Base-by-base conservation (phyloP, 345 rosid species). In the Citrus cavaleriei region DNA sequence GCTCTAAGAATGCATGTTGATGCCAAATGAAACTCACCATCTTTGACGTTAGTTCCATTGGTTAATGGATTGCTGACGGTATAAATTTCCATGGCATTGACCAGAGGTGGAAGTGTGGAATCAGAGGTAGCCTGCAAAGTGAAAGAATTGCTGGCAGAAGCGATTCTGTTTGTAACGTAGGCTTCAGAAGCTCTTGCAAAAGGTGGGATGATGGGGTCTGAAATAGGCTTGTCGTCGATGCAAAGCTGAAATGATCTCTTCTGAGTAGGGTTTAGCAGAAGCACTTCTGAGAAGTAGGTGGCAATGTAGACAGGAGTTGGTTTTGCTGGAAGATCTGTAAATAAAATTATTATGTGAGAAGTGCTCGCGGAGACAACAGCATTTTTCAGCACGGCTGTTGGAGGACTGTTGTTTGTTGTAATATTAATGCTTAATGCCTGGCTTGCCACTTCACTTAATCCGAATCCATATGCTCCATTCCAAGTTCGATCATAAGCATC, bases 401-500 rank as follows among this genome's bases (percentile, higher is more conserved):
- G 85, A 16, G 78, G 82, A 37, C 5, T 57, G n/a, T 82, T 55
- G 13, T 55, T 14, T 18, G 73, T 60, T 7, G 38, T 62, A 13
- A 71, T 58, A 2, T 62, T 68, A 32, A 83, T 76, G 0, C 62
- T 21, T 3, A 7, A 7, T 21, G 65, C 77, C 28, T 83, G 18
- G 12, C 55, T 73, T 37, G 66, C 18, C 8, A 67, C 72, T 2
- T 37, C 51, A 13, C 7, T 68, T 51, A 63, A 22, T 35, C 54
- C 65, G 3, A 68, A n/a, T 18, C 77, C 81, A 7, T 14, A n/a
- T n/a, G 22, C 38, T 21, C 74, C 71, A 25, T 12, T n/a, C 80
- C 84, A 81, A 57, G 79, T 60, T 51, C 86, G 75, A 68, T 78
- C 86, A 32, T 84, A 78, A n/a, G 27, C 27, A 67, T 84, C 82